A percentile compares a stretch with the other conserved stretches of the same genome.
Conservation (phyloP, 805 yeast genomes). For the Starmerella stellata region DNA sequence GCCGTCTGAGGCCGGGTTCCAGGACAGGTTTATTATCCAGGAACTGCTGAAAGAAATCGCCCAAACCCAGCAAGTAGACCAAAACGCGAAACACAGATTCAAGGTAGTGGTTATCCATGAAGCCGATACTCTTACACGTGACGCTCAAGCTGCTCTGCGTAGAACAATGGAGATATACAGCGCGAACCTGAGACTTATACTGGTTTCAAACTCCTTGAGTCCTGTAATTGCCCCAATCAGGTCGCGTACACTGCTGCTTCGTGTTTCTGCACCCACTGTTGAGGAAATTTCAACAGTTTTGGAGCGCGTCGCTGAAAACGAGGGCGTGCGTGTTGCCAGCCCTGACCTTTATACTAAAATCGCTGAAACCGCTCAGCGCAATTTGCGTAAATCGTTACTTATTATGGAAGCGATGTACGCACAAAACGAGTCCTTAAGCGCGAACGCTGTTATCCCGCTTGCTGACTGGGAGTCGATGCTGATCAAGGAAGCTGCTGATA, state of each 20-base stretch:
- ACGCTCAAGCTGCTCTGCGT: constrained; percentile 83
- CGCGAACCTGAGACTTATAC: constrained; percentile 60
- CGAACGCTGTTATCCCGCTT: constrained; percentile 36
- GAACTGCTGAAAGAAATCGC: constrained; percentile 87
- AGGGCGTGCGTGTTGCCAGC: constrained; percentile 28
- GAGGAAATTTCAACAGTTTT: constrained; percentile 44
- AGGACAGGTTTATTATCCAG: constrained; percentile 87
- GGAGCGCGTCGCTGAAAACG: constrained; percentile 37
- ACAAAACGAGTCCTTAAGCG: constrained; percentile 18
- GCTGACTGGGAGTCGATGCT: constrained; percentile 89
- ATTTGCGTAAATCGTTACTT: constrained; percentile 59
- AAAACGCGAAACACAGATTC: constrained; percentile 32
- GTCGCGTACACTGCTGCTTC: constrained; percentile 75
- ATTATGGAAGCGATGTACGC: constrained; percentile 58
- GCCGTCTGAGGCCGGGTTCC: constrained; percentile 91
- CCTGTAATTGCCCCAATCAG: constrained; percentile 86
- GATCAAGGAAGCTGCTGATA: constrained; percentile 39
- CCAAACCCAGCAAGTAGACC: constrained; percentile 87
- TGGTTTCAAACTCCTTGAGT: constrained; percentile 78
- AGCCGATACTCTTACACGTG: constrained; percentile 87
- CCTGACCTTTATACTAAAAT: constrained; percentile 35
- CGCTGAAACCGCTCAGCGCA: constrained; percentile 42
- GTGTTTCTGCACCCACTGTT: constrained; percentile 64
- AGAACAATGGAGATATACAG: constrained; percentile 57
- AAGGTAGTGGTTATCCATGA: constrained; percentile 85